Conservation (phyloP, 441 rosid genomes). For the Gossypium laxum region DNA sequence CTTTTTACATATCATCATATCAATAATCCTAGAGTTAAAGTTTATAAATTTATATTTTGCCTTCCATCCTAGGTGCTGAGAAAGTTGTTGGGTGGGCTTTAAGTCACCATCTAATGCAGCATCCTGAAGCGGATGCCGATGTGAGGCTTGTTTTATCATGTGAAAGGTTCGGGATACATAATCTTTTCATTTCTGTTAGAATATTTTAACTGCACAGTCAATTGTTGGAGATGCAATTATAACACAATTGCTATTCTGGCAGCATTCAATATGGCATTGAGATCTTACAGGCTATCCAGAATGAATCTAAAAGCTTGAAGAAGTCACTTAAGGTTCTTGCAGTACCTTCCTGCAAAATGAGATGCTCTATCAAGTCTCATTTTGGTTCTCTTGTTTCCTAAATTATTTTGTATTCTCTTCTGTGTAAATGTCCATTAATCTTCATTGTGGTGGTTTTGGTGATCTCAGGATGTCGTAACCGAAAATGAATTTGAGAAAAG, state of each 20-base stretch:
- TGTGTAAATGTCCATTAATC: background rate
- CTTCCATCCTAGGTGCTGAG: constrained; percentile 57
- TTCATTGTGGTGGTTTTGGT: constrained; percentile 15
- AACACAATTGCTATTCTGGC: constrained; percentile 35
- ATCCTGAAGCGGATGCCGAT: constrained; percentile 49
- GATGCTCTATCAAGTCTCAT: background rate
- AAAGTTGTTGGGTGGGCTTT: constrained; percentile 81
- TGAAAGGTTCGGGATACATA: constrained; percentile 52
- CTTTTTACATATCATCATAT: constrained; percentile 11
- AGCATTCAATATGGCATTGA: constrained; percentile 69
- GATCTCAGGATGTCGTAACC: constrained; percentile 69
- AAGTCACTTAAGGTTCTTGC: constrained; percentile 68
- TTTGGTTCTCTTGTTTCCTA: background rate
- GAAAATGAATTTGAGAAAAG: constrained; percentile 94
- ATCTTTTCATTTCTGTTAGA: constrained; percentile 16
- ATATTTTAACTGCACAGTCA: constrained; percentile 15
- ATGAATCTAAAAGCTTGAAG: constrained; percentile 68
- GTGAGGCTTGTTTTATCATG: constrained; percentile 49
- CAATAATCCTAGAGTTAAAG: background rate
- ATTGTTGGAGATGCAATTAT: constrained; percentile 18
- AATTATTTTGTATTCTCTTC: background rate
- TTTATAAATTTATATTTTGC: background rate
- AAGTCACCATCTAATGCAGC: constrained; percentile 66
- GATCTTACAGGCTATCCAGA: constrained; percentile 59
- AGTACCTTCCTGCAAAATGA: background rate